phyloP scores from a whole-genome alignment of 2,329 filamentous ascomycete genomes.

The Parastagonospora nodorum region DNA sequence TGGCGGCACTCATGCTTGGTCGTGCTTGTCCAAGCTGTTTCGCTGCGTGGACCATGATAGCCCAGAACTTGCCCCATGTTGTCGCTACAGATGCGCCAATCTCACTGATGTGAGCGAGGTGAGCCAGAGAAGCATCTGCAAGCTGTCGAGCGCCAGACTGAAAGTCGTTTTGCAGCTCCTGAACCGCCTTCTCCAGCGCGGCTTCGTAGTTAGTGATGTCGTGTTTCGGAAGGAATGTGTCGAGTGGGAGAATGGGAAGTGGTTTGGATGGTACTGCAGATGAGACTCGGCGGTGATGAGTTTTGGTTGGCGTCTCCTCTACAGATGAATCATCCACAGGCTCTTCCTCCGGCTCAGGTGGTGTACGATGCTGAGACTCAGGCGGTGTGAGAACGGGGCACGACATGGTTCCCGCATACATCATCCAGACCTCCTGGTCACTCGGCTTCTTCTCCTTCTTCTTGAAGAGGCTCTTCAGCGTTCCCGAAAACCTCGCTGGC shows the following conservation, averaged over 20 bases:
- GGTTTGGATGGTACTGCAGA: not conserved
- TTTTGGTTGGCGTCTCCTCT: not conserved
- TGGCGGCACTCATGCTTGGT: constrained; percentile 63
- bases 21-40: constrained; percentile 60
- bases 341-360: not conserved
- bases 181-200: constrained; percentile 7
- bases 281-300: not conserved
- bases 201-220: constrained; percentile 7
- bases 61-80: constrained; percentile 57
- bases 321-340: not conserved
- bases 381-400: not conserved
- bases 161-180: constrained; percentile 15
- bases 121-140: constrained; percentile 58
- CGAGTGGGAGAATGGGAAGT: not conserved
- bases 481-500: not conserved
- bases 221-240: constrained; percentile 3
- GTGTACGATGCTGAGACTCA: not conserved
- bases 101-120: constrained; percentile 55
- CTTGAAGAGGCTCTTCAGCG: not conserved
- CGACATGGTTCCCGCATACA: constrained; percentile 1
- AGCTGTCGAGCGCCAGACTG: constrained; percentile 63
- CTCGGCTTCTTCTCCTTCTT: not conserved
- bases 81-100: constrained; percentile 18
- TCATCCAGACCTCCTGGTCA: not conserved
- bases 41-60: constrained; percentile 64